Evolutionary conservation across 148 eudicot species (phyloP), one percentile per base, ranked within the genome.

Genomic region (Cornus controversa): DNA sequence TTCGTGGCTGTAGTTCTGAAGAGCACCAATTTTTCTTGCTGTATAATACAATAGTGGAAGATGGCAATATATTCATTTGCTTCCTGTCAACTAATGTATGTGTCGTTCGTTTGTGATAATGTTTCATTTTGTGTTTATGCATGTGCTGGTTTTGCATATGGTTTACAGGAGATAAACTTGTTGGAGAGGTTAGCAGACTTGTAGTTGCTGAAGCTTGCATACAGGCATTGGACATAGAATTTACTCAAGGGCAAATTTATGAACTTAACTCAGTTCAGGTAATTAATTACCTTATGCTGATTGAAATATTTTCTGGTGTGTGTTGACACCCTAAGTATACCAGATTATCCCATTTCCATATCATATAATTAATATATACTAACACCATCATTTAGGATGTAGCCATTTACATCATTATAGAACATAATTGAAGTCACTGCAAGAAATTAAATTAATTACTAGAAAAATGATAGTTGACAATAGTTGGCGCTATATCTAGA

Each of bases 191-290:
- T 78, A 93, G 99, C 83, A 88, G 99, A 80, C 90, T 96, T 24
- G 98, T 96, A 1, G 98, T 96, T 25, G 99, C 99, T 42, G 98
- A 96, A 85, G 99, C 99, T 68, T 96, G 99, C 77, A 87, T 96
- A 87, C 99, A 96, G 85, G 90, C 97, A 77, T 79, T 96, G 75
- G 99, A 96, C 80, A 87, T 96, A 27, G 97, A 96, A 67, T 87
- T 84, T 60, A 96, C 99, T 0, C 73, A 93, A 84, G 96, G 98
- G 29, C 85, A 93, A 79, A 89, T 84, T 40, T 96, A 90, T 72
- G 99, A 96, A 79, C 84, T 96, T 78, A 96, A 91, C 81, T 96
- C 99, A 22, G 84, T 93, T 45, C 77, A 75, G 94, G 99, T 96
- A 78, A 86, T 36, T 78, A 67, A 86, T 79, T 60, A n/a, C 8